These are phyloP conservation scores for Chlamydomonas schloesseri DNA, from an alignment of 139 green algal genomes.

Conservation along the genomic window DNA sequence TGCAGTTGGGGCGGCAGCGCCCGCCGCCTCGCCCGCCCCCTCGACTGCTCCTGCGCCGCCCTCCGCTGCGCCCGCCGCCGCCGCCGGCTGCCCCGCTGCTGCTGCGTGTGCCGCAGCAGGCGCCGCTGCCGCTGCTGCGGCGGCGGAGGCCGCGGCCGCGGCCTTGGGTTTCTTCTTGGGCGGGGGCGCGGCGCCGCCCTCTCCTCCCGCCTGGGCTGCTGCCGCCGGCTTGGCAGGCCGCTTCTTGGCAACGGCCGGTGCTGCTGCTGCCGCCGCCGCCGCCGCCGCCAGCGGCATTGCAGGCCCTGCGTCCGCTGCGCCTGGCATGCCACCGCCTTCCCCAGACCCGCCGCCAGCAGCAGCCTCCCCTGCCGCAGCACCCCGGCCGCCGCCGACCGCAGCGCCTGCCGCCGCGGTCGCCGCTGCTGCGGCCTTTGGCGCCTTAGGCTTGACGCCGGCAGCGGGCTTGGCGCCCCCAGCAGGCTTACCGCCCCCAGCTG, in stretches of 20 bases:
- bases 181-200: background rate
- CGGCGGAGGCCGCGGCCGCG: background rate
- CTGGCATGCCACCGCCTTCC: background rate
- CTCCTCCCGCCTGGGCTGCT: background rate
- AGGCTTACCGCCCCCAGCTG: too few relatives aligned
- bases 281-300: too few relatives aligned
- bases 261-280: background rate
- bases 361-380: background rate
- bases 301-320: too few relatives aligned
- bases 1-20: background rate
- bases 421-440: background rate
- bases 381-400: too few relatives aligned
- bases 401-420: background rate
- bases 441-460: background rate
- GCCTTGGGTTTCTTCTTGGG: slow-evolving; percentile 4
- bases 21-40: too few relatives aligned
- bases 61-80: too few relatives aligned
- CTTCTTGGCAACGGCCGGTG: background rate
- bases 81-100: background rate
- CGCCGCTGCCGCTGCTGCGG: background rate
- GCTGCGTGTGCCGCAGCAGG: background rate
- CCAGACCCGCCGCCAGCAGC: background rate
- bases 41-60: background rate
- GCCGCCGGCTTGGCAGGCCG: slow-evolving; percentile 1
- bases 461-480: background rate